Evolutionary conservation across 2,329 filamentous ascomycete species (phyloP).

Genomic region (Xylariaceae sp.): DNA sequence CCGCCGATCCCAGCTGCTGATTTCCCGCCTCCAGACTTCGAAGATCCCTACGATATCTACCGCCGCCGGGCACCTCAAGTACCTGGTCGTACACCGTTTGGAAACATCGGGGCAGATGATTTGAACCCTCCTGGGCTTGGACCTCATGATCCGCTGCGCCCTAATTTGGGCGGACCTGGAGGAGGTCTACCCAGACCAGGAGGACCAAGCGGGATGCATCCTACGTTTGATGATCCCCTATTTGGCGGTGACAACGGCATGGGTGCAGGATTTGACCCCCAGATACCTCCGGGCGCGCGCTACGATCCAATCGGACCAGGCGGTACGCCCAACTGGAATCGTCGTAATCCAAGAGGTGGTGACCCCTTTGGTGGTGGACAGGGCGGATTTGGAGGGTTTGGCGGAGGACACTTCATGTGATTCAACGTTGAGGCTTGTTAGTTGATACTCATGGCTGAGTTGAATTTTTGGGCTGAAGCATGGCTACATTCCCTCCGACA

Average conservation of each 20-base stretch:
- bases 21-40: constrained; percentile 83
- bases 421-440: neutral
- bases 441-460: neutral
- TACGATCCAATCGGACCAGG: constrained; percentile 84
- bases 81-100: constrained; percentile 50
- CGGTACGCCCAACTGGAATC: constrained; percentile 42
- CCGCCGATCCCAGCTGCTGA: constrained; percentile 64
- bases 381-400: constrained; percentile 33
- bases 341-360: constrained; percentile 36
- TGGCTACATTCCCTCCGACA: neutral
- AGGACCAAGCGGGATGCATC: constrained; percentile 81
- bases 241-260: constrained; percentile 56
- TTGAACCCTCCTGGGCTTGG: constrained; percentile 82
- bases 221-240: constrained; percentile 86
- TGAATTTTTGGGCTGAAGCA: neutral
- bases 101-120: constrained; percentile 75
- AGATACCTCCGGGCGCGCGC: constrained; percentile 79
- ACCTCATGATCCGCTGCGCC: constrained; percentile 74
- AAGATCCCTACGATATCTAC: constrained; percentile 85
- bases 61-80: constrained; percentile 47
- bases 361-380: constrained; percentile 36
- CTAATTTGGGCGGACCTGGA: constrained; percentile 57
- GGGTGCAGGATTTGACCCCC: constrained; percentile 56
- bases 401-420: constrained; percentile 30
- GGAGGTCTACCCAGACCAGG: constrained; percentile 54